Evolutionary conservation across 169 alveolate species (phyloP).

Genomic region (Plasmodium knowlesi): DNA sequence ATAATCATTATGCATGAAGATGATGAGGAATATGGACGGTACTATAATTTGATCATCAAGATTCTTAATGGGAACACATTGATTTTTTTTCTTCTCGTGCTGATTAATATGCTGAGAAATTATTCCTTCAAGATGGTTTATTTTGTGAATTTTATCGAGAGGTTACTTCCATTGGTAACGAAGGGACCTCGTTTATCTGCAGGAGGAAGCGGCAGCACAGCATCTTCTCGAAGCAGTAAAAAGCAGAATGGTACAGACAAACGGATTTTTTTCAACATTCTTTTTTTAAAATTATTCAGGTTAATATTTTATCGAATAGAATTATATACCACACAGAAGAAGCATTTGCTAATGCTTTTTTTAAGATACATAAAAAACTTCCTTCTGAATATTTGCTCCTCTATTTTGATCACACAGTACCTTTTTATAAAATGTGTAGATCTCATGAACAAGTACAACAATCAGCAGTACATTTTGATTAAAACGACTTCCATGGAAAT

Average conservation of each 20-base stretch:
- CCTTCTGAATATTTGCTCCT: constrained; percentile 52
- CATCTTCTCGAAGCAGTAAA: neutral
- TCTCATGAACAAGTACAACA: constrained; percentile 53
- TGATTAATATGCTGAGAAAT: constrained; percentile 28
- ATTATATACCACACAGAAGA: constrained; percentile 10
- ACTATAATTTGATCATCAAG: constrained; percentile 25
- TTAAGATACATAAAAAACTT: constrained; percentile 64
- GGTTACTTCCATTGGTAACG: constrained; percentile 35
- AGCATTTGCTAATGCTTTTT: constrained; percentile 23
- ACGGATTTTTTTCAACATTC: constrained; percentile 22
- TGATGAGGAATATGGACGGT: constrained; percentile 47
- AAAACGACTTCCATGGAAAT: constrained; percentile 64
- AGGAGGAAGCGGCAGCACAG: neutral
- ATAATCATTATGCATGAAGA: constrained; percentile 64
- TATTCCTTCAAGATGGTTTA: constrained; percentile 16
- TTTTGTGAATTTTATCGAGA: constrained; percentile 32
- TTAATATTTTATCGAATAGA: constrained; percentile 49
- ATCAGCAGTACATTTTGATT: constrained; percentile 54
- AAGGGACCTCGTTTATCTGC: neutral
- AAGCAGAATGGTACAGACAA: neutral
- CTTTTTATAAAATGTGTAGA: constrained; percentile 57
- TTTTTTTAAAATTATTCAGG: constrained; percentile 42
- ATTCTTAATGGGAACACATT: constrained; percentile 12
- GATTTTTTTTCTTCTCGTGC: constrained; percentile 18
- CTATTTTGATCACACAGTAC: constrained; percentile 51